Evolutionary conservation across 1,284 basidiomycete genomes (phyloP), one percentile per base, ranked within the genome.

Genomic region (Microbotryum violaceum): DNA sequence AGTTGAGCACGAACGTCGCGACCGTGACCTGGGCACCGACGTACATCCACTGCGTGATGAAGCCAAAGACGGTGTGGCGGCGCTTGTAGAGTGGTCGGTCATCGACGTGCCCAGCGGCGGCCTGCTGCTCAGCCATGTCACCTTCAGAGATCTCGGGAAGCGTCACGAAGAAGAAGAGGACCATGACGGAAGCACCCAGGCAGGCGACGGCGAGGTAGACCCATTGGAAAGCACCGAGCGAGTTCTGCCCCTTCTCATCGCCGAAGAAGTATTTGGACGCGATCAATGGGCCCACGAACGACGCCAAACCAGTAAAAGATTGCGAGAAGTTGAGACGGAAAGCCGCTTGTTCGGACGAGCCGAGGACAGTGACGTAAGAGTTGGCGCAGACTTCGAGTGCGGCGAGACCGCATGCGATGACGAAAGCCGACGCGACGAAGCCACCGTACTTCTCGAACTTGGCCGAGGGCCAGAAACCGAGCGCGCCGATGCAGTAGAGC

Each of bases 381-480:
- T 54, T 58, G 61, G 88, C 88, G 0, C 85, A 83, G 25, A 87
- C 84, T 64, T 77, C 77, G 55, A 78, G 74, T 20, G 83, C 82
- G 9, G 82, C 80, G 6, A 88, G 78, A 33, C 88, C 88, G 70
- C 86, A 88, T 0, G 85, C 87, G 79, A 76, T 75, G 53, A 77
- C 67, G 46, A 71, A 49, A 33, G 50, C 50, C 10, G 54, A 83
- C 49, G 82, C 82, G 54, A 88, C 85, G 72, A 88, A 88, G 29
- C 86, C 87, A 50, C 83, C 85, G 48, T 54, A 60, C 18, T 50
- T 54, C 23, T 53, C 63, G 70, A 79, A 87, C 70, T 81, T 83
- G 44, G 87, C 86, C 44, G 84, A 85, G 4, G 87, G 87, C 87
- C 87, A 88, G 78, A 87, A 89, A 73, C 87, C 83, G 66, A 89